phyloP scores from a whole-genome alignment of 441 rosid species.

The Oxalis stricta region DNA sequence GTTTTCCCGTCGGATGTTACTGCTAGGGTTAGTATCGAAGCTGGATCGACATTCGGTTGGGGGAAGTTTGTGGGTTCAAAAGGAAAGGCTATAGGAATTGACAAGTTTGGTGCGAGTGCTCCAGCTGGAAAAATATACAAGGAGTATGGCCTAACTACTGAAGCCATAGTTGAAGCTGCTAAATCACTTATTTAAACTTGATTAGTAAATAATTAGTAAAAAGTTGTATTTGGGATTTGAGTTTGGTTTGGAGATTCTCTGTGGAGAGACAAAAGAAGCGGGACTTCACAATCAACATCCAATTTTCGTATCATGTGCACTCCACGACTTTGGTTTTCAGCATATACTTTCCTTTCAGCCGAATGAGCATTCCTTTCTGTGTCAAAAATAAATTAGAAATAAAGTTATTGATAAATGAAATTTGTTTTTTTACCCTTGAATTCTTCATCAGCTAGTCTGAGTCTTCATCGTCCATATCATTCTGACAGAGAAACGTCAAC shows the following conservation, averaged over 20 bases:
- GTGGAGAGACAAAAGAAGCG: conserved; percentile 15
- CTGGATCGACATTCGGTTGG: conserved; percentile 89
- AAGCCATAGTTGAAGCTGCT: conserved; percentile 69
- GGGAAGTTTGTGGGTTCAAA: conserved; percentile 48
- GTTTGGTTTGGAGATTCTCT: conserved; percentile 13
- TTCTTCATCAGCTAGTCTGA: no score
- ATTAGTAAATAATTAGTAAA: not conserved
- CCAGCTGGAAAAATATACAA: conserved; percentile 72
- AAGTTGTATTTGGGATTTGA: conserved; percentile 3
- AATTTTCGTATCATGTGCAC: no score
- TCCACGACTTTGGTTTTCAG: no score
- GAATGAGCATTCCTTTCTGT: no score
- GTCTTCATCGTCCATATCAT: no score
- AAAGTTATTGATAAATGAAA: no score
- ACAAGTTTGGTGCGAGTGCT: conserved; percentile 79
- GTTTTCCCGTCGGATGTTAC: conserved; percentile 60
- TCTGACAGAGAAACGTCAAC: no score
- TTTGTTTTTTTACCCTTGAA: no score
- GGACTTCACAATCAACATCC: no score
- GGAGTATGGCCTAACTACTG: conserved; percentile 59
- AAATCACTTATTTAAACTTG: conserved; percentile 30
- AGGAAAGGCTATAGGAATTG: conserved; percentile 74
- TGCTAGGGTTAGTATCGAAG: conserved; percentile 77
- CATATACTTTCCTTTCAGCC: no score
- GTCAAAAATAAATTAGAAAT: no score